Base-by-base conservation (phyloP, 352 stramenopile genomes). In the Pythium brassicae region DNA sequence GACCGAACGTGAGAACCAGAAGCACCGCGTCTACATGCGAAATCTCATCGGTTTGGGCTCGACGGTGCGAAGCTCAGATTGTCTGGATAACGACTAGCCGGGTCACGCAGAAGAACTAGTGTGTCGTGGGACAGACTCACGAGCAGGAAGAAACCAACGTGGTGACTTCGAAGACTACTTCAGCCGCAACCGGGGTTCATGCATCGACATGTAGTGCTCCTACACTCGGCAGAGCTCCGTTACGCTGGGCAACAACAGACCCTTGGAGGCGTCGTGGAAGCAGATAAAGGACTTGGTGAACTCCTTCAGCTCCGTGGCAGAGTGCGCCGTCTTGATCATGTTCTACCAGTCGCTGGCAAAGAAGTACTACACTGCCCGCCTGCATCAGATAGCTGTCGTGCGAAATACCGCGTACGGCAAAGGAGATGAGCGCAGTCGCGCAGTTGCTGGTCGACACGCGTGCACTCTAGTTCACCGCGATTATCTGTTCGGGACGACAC, bases 221-320 rank as follows among this genome's bases (percentile, higher is more conserved):
- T 65, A 59, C 26, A 37, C 52, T 11, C 52, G 46, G 0, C n/a
- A 62, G n/a, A 65, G 62, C 39, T 45, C 44, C 26, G 45, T 56
- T 10, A 67, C 44, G 45, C 42, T 26, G 42, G 57, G 42, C 50
- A 10, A 51, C 63, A 70, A 74, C 34, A 74, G 71, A 26, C 17
- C 49, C 22, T n/a, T 71, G 10, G 62, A 74, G 43, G 19, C 56
- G 6, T 63, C 53, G 10, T 74, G 56, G 56, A 66, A 68, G 44
- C 53, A 68, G 40, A 22, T 66, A 11, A 74, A 74, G 23, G 59
- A 63, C 0, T 4, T 50, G 0, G 45, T 71, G 14, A 23, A 56
- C 14, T 45, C 43, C 0, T 66, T 62, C 22, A 65, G 68, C 50
- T 42, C 44, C 3, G 26, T 73, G 20, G 59, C 66, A 44, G 52